Evolutionary conservation across 176 grass and related monocot genomes (phyloP).

Genomic region (Leersia perrieri): DNA sequence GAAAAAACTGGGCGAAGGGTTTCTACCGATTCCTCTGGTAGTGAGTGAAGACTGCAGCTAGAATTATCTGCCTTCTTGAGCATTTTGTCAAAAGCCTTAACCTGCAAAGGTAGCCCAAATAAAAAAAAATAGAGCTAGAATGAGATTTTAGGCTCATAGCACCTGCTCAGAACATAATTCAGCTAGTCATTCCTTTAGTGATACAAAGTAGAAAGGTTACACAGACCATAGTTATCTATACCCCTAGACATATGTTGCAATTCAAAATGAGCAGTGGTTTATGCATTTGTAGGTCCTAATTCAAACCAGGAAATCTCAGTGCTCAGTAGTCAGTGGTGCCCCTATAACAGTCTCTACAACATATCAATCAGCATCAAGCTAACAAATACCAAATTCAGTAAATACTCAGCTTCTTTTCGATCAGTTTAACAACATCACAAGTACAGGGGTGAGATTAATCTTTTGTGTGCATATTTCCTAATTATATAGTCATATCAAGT

Average conservation of each 20-base stretch:
- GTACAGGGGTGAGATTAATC: not conserved
- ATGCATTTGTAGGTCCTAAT: not conserved
- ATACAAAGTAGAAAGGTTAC: not conserved
- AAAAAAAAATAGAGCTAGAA: not conserved
- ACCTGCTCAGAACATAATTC: not conserved
- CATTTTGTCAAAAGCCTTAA: conserved; percentile 78
- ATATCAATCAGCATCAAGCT: not conserved
- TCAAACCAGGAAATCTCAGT: not conserved
- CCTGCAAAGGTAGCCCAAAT: conserved; percentile 38
- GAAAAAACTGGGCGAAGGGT: conserved; percentile 61
- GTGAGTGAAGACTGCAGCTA: conserved; percentile 48
- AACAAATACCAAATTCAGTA: not conserved
- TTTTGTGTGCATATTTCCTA: not conserved
- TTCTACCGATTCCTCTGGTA: conserved; percentile 65
- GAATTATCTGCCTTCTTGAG: conserved; percentile 73
- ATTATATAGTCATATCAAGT: not conserved
- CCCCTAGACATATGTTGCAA: conserved; percentile 15
- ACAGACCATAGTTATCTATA: not conserved
- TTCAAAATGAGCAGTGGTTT: not conserved
- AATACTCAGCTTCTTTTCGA: not conserved
- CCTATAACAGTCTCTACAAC: not conserved
- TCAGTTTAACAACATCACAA: not conserved
- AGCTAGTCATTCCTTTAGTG: conserved; percentile 9
- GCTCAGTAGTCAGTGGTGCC: not conserved
- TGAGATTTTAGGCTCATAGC: conserved; percentile 1